These are phyloP conservation scores for Globisporangium iwayamae DNA, from an alignment of 352 stramenopile genomes.

Conservation along the genomic window DNA sequence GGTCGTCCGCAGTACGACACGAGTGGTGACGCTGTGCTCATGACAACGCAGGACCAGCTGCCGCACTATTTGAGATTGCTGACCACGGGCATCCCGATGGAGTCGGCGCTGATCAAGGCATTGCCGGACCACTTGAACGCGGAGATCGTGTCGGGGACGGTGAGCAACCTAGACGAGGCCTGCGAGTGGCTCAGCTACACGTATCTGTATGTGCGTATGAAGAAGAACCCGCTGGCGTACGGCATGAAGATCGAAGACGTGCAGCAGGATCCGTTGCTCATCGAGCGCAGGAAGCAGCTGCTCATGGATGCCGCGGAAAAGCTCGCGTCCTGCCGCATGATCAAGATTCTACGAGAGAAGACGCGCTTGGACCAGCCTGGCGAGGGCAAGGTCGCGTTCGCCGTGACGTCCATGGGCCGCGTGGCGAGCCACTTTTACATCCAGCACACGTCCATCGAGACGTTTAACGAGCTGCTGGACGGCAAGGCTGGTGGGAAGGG, in stretches of 20 bases:
- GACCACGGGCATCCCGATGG: constrained; percentile 95
- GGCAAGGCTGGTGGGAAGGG: constrained; percentile 38
- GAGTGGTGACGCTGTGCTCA: constrained; percentile 97
- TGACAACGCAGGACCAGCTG: constrained; percentile 94
- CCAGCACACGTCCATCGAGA: constrained; percentile 95
- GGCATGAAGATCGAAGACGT: constrained; percentile 94
- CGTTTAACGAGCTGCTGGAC: constrained; percentile 95
- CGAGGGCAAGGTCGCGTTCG: constrained; percentile 71
- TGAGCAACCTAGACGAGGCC: constrained; percentile 96
- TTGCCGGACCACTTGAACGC: constrained; percentile 99
- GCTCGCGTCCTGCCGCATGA: constrained; percentile 74
- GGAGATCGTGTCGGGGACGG: constrained; percentile 98
- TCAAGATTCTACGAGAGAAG: constrained; percentile 75
- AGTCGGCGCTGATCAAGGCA: constrained; percentile 97
- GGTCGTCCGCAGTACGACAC: constrained; percentile 99
- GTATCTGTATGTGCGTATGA: constrained; percentile 99
- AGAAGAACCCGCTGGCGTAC: constrained; percentile 97
- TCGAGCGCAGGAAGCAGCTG: constrained; percentile 57
- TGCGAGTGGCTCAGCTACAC: constrained; percentile 97
- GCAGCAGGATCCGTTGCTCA: constrained; percentile 87
- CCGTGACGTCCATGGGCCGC: constrained; percentile 95
- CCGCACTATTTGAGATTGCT: constrained; percentile 95
- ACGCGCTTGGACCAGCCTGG: constrained; percentile 24
- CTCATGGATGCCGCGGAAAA: constrained; percentile 77
- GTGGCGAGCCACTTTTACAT: constrained; percentile 99